phyloP scores from a whole-genome alignment of 345 rosid genomes.

The Brassica napus region DNA sequence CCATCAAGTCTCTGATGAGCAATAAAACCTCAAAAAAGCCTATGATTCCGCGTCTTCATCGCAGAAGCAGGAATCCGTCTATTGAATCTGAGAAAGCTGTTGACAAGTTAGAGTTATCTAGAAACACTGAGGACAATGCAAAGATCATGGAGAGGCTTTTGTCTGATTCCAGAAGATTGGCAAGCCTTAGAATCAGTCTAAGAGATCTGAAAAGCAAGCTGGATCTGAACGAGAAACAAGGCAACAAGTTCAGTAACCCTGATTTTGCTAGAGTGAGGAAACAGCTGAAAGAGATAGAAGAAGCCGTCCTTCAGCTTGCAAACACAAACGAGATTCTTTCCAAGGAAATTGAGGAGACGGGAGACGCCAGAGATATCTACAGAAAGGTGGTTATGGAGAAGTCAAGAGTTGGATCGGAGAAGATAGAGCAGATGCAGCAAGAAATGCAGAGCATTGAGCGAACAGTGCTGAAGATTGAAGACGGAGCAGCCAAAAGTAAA shows the following conservation, averaged over 20 bases:
- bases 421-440: constrained; percentile 67
- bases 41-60: constrained; percentile 29
- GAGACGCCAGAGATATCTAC: constrained; percentile 43
- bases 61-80: constrained; percentile 40
- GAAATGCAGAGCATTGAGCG: constrained; percentile 76
- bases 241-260: constrained; percentile 49
- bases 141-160: constrained; percentile 71
- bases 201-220: constrained; percentile 68
- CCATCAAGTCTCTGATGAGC: constrained; percentile 35
- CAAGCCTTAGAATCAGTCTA: constrained; percentile 55
- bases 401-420: constrained; percentile 67
- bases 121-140: constrained; percentile 47
- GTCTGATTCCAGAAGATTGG: constrained; percentile 69
- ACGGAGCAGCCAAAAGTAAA: constrained; percentile 52
- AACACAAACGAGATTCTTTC: constrained; percentile 54
- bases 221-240: constrained; percentile 60
- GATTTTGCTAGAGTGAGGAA: constrained; percentile 57
- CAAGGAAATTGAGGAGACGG: constrained; percentile 55
- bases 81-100: constrained; percentile 68
- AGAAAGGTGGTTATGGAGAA: constrained; percentile 55
- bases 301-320: constrained; percentile 55
- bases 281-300: constrained; percentile 70
- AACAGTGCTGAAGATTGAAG: constrained; percentile 69
- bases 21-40: constrained; percentile 26
- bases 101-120: constrained; percentile 69